Evolutionary conservation across 2,329 filamentous ascomycete genomes (phyloP).

Genomic region (Stemphylium beticola): DNA sequence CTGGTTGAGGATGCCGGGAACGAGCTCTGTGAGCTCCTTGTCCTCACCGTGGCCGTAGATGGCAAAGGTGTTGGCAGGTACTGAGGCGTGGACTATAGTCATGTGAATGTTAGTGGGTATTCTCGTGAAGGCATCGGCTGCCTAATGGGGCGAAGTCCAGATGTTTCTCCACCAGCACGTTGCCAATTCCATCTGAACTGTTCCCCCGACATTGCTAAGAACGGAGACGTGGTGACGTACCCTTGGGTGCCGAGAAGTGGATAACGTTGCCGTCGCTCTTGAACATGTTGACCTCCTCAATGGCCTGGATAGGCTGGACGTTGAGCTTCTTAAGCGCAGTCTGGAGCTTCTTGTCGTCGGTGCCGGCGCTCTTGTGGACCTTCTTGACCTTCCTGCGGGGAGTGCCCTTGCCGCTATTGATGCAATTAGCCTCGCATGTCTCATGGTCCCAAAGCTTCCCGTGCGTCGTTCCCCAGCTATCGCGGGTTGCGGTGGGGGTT

Average conservation of each 20-base stretch:
- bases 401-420: slow-evolving; percentile 88
- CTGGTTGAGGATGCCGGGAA: slow-evolving; percentile 99
- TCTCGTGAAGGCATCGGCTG: background rate
- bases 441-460: background rate
- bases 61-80: slow-evolving; percentile 98
- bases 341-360: slow-evolving; percentile 99
- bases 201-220: background rate
- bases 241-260: slow-evolving; percentile 97
- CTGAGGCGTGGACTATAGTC: slow-evolving; percentile 84
- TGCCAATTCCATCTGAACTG: background rate
- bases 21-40: slow-evolving; percentile 99
- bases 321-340: slow-evolving; percentile 98
- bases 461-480: background rate
- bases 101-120: slow-evolving; percentile 16
- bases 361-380: slow-evolving; percentile 87
- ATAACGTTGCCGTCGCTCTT: slow-evolving; percentile 99
- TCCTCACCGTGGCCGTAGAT: slow-evolving; percentile 99
- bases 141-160: background rate
- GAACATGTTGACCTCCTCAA: slow-evolving; percentile 99
- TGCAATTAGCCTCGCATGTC: slow-evolving; percentile 32
- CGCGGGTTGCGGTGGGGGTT: slow-evolving; percentile 6
- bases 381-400: slow-evolving; percentile 99
- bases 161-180: background rate
- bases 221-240: slow-evolving; percentile 59
- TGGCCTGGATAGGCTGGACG: slow-evolving; percentile 98